Percentiles rank a stretch among this genome's conserved stretches.
Conservation (phyloP, 495 filamentous ascomycete genomes). For the Apiosordaria backusii region DNA sequence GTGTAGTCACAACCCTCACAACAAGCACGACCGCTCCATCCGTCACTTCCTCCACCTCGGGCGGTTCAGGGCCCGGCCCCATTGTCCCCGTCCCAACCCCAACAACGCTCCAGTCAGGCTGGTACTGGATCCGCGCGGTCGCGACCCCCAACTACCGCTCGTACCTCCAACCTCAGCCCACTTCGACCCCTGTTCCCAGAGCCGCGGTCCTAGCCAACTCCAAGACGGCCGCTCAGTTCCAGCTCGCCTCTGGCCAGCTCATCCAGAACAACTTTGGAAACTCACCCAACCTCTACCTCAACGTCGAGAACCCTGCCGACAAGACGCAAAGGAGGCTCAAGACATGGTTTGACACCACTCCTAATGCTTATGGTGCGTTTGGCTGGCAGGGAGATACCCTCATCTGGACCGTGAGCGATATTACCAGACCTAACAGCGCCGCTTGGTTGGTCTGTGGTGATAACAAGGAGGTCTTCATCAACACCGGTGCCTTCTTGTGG, state of each 20-base stretch:
- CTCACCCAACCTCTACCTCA: slow-evolving; percentile 19
- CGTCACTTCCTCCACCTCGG: slow-evolving; percentile 24
- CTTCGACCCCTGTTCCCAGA: slow-evolving; percentile 27
- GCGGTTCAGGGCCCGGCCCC: slow-evolving; percentile 23
- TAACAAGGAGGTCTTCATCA: slow-evolving; percentile 42
- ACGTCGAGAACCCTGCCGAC: slow-evolving; percentile 39
- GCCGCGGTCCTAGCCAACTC: slow-evolving; percentile 37
- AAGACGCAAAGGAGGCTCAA: slow-evolving; percentile 33
- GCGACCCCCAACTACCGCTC: slow-evolving; percentile 50
- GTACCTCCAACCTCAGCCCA: slow-evolving; percentile 45
- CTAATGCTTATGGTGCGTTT: slow-evolving; percentile 49
- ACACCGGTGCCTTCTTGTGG: slow-evolving; percentile 48
- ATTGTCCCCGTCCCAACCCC: slow-evolving; percentile 30
- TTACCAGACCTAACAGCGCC: slow-evolving; percentile 42
- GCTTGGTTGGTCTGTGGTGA: slow-evolving; percentile 48
- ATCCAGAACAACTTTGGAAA: slow-evolving; percentile 33
- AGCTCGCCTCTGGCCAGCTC: slow-evolving; percentile 46
- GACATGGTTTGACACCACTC: slow-evolving; percentile 27
- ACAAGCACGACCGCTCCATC: slow-evolving; percentile 6
- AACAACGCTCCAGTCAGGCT: slow-evolving; percentile 41
- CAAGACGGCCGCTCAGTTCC: slow-evolving; percentile 49
- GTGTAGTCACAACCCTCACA: slow-evolving; percentile 9
- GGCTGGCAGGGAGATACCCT: slow-evolving; percentile 47
- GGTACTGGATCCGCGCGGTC: slow-evolving; percentile 53
- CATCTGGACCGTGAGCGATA: slow-evolving; percentile 40